Base-by-base conservation (phyloP, 768 basidiomycete genomes). In the Phlegmacium glaucopus region DNA sequence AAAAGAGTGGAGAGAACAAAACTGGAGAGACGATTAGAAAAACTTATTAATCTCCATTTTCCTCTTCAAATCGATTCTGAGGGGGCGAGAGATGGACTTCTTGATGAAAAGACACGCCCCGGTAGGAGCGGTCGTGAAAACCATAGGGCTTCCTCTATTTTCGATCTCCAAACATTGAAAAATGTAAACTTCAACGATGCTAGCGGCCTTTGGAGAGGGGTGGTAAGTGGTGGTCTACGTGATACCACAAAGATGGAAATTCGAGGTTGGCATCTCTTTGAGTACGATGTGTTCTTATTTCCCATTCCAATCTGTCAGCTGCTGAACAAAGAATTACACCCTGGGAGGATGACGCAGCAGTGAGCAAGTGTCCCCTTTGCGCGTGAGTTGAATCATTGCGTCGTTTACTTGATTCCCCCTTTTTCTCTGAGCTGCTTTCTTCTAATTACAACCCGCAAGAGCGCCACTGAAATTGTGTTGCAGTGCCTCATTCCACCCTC, bases 311-410 rank as follows among this genome's bases (percentile, higher is more conserved):
- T 40, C 42, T 28, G 10, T 46, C 25, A 89, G 86, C 78, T 44
- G 85, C 84, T 3, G 95, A 99, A 65, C 94, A 95, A 65, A 74
- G 79, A 37, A 94, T 99, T 55, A 93, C 96, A 3, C 92, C 92
- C 4, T 99, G 95, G 95, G 83, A 96, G 62, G 83, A 87, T 34
- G 95, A 98, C 61, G 72, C 78, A 1, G 58, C 72, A 4, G 91
- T 84, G 1, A 79, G 77, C 38, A 82, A 83, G 50, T 99, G 95
- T 69, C 87, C 91, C 1, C 70, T 95, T 51, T 99, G 95, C 80
- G 64, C 60, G 92, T 90, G 64, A 63, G 81, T 69, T 11, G 22
- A 22, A 22, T 22, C 22, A 22, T 22, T 5, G 22, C 22, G 22
- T 22, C 22, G 22, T 22, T 5, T 5, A 22, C 22, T 22, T 22